Percentiles rank a stretch among this genome's conserved stretches.
phyloP scores from a whole-genome alignment of 2,329 filamentous ascomycete genomes.

The Hypomyces rosellus region DNA sequence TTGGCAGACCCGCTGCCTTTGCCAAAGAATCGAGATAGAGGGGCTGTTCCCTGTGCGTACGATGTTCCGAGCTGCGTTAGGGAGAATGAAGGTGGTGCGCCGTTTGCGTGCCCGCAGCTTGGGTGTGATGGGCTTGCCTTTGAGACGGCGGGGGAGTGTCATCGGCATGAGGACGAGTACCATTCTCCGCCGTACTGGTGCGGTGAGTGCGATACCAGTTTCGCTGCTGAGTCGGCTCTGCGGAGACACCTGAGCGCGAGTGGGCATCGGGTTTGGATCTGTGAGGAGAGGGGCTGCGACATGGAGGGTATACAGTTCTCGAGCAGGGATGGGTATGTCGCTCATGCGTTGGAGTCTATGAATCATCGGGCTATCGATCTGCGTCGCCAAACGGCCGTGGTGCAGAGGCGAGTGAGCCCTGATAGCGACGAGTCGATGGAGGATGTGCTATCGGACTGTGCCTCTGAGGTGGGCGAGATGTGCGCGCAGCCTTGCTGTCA shows the following conservation, averaged over 20 bases:
- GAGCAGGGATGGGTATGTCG: background rate
- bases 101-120: conserved; percentile 17
- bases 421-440: background rate
- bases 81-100: background rate
- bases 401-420: background rate
- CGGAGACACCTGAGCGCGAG: conserved; percentile 14
- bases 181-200: conserved; percentile 18
- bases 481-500: conserved; percentile 7
- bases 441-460: background rate
- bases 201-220: conserved; percentile 15
- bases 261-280: conserved; percentile 6
- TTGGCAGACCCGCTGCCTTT: background rate
- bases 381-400: background rate
- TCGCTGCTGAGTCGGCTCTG: conserved; percentile 18
- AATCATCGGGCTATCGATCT: background rate
- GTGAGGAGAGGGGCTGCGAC: background rate
- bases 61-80: background rate
- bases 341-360: background rate
- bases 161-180: conserved; percentile 20
- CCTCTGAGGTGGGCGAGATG: conserved; percentile 4
- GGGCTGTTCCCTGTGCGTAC: background rate
- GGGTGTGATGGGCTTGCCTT: conserved; percentile 22
- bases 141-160: conserved; percentile 14
- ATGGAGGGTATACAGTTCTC: background rate
- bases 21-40: background rate